Percentiles rank a stretch among this genome's conserved stretches.
These are phyloP conservation scores for Puccinia horiana DNA, from an alignment of 1,284 basidiomycete genomes.

Conservation along the genomic window DNA sequence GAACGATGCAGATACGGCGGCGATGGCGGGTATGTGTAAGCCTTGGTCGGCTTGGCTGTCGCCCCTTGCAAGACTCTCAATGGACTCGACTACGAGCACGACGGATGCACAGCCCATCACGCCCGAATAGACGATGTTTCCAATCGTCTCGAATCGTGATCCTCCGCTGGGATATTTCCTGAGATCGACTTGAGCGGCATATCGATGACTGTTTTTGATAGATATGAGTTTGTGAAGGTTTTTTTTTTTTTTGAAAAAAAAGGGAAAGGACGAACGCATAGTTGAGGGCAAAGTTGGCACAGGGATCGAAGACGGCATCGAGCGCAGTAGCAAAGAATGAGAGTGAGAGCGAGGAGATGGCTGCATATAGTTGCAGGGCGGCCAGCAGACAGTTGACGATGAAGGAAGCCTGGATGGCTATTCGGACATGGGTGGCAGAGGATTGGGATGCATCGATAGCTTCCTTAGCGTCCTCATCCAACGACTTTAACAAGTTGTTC, in stretches of 20 bases:
- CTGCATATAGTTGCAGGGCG: conserved; percentile 49
- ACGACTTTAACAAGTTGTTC: conserved; percentile 32
- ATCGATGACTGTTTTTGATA: conserved; percentile 9
- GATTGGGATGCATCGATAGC: background rate
- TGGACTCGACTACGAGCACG: conserved; percentile 39
- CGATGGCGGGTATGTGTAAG: conserved; percentile 30
- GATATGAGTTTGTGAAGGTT: background rate
- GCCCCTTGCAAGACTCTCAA: conserved; percentile 1
- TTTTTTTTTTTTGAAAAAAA: background rate
- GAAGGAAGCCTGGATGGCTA: conserved; percentile 36
- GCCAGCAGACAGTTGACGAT: conserved; percentile 48
- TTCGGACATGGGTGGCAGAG: conserved; percentile 20
- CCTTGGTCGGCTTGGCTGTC: background rate
- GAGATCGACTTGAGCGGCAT: conserved; percentile 35
- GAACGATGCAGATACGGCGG: conserved; percentile 35
- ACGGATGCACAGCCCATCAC: conserved; percentile 46
- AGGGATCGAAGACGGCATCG: conserved; percentile 49
- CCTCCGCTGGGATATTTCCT: conserved; percentile 86
- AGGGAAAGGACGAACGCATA: conserved; percentile 30
- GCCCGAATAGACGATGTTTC: conserved; percentile 38
- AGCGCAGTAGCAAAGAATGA: conserved; percentile 51
- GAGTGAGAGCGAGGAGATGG: conserved; percentile 49
- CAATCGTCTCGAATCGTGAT: conserved; percentile 80
- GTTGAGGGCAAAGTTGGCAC: conserved; percentile 45
- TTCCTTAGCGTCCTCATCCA: conserved; percentile 38